Conservation (phyloP, 2,329 filamentous ascomycete genomes). For the Phyllosticta citriasiana region DNA sequence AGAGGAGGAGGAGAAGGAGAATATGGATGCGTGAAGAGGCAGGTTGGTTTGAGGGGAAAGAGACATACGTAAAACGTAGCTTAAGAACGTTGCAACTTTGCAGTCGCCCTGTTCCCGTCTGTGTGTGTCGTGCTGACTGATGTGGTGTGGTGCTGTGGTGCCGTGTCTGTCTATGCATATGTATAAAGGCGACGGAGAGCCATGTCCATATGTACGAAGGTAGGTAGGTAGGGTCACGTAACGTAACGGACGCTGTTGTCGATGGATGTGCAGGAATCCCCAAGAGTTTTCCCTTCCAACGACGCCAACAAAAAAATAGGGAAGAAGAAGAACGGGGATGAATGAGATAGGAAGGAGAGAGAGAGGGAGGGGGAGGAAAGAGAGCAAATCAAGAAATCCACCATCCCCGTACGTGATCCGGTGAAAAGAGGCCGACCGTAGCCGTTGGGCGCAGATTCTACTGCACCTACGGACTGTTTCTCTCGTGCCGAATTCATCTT, state of each 20-base stretch:
- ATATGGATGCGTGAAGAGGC: neutral
- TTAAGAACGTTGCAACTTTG: too few species aligned
- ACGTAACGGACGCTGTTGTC: too few species aligned
- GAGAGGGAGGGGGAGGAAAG: neutral
- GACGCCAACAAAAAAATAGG: neutral
- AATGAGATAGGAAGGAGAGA: neutral
- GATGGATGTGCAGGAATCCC: too few species aligned
- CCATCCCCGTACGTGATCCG: neutral
- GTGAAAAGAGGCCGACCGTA: neutral
- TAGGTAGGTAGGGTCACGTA: too few species aligned
- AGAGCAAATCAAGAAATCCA: neutral
- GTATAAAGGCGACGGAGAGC: too few species aligned
- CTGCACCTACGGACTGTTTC: neutral
- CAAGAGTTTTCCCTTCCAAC: neutral
- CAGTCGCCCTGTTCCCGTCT: too few species aligned
- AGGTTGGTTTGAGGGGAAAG: too few species aligned
- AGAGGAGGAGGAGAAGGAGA: neutral
- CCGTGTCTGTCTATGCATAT: too few species aligned
- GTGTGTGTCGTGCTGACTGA: too few species aligned
- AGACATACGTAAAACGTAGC: too few species aligned
- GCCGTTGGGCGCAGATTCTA: neutral
- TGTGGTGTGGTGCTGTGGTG: too few species aligned
- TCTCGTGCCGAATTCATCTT: neutral
- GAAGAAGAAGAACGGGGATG: neutral
- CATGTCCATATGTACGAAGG: too few species aligned